phyloP scores from a whole-genome alignment of 106 monocot species.

The Dendrobium chrysotoxum region DNA sequence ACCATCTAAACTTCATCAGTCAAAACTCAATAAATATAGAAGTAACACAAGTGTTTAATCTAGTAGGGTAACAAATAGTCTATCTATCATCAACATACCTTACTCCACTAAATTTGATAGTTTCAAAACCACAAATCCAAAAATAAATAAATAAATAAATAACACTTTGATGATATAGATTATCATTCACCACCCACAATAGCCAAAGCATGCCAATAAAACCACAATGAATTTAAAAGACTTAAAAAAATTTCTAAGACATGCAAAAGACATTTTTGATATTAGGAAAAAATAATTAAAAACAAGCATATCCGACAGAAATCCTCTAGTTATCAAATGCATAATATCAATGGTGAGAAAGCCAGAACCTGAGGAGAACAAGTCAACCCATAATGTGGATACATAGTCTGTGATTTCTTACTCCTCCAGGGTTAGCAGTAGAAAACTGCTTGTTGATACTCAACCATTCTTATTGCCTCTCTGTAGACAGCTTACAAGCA shows the following conservation, averaged over 20 bases:
- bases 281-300: not conserved
- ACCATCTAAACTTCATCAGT: not conserved
- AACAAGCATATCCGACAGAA: not conserved
- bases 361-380: conserved; percentile 59
- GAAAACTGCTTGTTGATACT: conserved; percentile 59
- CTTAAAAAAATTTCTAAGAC: not conserved
- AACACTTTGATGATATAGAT: not conserved
- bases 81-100: not conserved
- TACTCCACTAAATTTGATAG: not conserved
- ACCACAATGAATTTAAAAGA: not conserved
- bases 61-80: not conserved
- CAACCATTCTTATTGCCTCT: conserved; percentile 70
- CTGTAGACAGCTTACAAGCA: conserved; percentile 48
- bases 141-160: too few species aligned
- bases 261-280: not conserved
- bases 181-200: not conserved
- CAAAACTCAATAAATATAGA: not conserved
- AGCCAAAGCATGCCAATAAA: too few species aligned
- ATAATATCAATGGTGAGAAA: not conserved
- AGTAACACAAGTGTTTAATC: not conserved
- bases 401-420: conserved; percentile 36
- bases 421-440: conserved; percentile 21
- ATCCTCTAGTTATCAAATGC: not conserved
- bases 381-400: conserved; percentile 41
- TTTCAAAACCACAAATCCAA: not conserved